A percentile compares a stretch with the other conserved stretches of the same genome.
Evolutionary conservation across 2,329 filamentous ascomycete genomes (phyloP).

Genomic region (Talaromyces sp.): DNA sequence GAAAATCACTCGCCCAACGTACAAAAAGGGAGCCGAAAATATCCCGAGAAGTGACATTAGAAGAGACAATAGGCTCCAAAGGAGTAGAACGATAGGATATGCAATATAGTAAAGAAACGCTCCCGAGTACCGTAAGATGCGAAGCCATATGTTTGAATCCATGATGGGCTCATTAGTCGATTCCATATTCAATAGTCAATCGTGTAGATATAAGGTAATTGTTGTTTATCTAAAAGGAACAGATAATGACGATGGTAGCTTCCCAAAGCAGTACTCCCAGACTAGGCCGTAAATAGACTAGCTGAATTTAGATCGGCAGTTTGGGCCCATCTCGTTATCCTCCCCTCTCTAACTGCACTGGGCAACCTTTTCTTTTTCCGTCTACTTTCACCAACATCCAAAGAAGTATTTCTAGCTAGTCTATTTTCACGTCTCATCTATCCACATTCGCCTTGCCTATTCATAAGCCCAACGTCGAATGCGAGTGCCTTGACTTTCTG

Average conservation of each 20-base stretch:
- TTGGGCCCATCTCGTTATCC: constrained; percentile 1
- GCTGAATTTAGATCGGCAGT: not conserved
- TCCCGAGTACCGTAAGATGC: constrained; percentile 29
- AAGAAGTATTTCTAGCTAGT: not conserved
- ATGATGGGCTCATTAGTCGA: not conserved
- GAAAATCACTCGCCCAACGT: constrained; percentile 45
- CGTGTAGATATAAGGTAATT: not conserved
- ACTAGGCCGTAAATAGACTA: constrained; percentile 26
- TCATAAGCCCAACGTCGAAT: constrained; percentile 23
- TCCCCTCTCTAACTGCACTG: constrained; percentile 21
- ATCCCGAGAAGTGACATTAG: not conserved
- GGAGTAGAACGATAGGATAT: constrained; percentile 38
- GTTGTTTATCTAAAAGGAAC: not conserved
- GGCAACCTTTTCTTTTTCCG: constrained; percentile 14
- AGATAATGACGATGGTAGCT: not conserved
- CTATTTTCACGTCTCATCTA: not conserved
- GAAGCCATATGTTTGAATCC: constrained; percentile 30
- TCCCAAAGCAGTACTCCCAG: constrained; percentile 8
- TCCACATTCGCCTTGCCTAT: not conserved
- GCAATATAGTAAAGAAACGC: constrained; percentile 34
- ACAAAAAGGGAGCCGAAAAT: constrained; percentile 46
- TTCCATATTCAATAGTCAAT: not conserved
- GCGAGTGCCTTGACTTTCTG: constrained; percentile 23
- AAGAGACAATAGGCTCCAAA: constrained; percentile 34
- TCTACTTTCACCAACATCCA: not conserved